Conservation (phyloP, 2,329 filamentous ascomycete genomes). For the Pseudogymnoascus sp. region DNA sequence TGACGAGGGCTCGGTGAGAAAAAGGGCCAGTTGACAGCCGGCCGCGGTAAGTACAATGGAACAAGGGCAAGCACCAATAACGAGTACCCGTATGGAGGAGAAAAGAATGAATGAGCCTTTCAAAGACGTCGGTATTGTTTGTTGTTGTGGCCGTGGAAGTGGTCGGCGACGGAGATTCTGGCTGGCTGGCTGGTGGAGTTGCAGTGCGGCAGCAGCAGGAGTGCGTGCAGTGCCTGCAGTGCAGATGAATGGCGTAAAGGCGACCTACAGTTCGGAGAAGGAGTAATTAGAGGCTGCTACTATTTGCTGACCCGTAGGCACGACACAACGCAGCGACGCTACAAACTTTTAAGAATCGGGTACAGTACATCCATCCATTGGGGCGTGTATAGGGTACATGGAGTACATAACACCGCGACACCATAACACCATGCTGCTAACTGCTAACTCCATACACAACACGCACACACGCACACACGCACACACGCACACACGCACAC, state of each 20-base stretch:
- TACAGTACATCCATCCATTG: background rate
- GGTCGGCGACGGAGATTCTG: background rate
- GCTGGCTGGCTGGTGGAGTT: conserved; percentile 1
- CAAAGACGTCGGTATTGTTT: conserved; percentile 6
- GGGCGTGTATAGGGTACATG: background rate
- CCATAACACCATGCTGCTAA: background rate
- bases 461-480: too few relatives aligned
- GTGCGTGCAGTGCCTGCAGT: background rate
- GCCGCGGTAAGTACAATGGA: conserved; percentile 2
- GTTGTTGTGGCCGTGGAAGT: background rate
- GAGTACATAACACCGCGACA: background rate
- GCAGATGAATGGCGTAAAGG: conserved; percentile 1
- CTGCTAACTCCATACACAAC: background rate
- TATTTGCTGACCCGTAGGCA: conserved; percentile 2
- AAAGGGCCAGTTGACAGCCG: background rate
- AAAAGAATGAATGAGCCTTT: conserved; percentile 7
- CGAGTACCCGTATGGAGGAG: background rate
- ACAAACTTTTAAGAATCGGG: background rate
- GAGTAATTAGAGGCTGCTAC: background rate
- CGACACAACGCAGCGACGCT: background rate
- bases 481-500: too few relatives aligned
- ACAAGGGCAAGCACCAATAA: conserved; percentile 1
- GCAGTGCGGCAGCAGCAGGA: background rate
- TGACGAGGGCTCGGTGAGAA: conserved; percentile 2
- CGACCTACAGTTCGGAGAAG: background rate